Percentiles rank a stretch among this genome's conserved stretches.
phyloP scores from a whole-genome alignment of 345 rosid species.

The Anacardium occidentale region DNA sequence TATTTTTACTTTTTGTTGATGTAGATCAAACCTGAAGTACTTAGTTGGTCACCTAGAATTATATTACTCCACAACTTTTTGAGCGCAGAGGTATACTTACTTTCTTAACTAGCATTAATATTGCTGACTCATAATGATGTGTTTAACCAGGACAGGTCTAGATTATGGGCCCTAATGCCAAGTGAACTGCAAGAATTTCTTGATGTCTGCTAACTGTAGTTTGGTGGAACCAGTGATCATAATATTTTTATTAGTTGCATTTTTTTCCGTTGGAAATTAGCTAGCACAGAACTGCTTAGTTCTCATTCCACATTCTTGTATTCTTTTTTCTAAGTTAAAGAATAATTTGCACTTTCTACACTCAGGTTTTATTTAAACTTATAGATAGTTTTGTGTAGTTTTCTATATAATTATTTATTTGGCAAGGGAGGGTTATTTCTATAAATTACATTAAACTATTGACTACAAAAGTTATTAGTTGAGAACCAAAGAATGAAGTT shows the following conservation, averaged over 20 bases:
- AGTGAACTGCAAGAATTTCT: not conserved
- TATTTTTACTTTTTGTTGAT: conserved; percentile 24
- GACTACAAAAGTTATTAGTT: too few relatives aligned
- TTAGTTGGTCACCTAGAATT: conserved; percentile 93
- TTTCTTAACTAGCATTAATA: not conserved
- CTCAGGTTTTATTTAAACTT: too few relatives aligned
- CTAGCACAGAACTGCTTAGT: too few relatives aligned
- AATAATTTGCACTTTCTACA: too few relatives aligned
- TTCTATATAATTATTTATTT: too few relatives aligned
- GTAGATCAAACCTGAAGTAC: conserved; percentile 90
- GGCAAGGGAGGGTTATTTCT: too few relatives aligned
- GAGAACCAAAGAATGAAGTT: too few relatives aligned
- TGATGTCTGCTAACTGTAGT: not conserved
- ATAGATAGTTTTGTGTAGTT: too few relatives aligned
- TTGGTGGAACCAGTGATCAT: not conserved
- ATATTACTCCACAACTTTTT: conserved; percentile 81
- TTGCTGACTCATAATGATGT: not conserved
- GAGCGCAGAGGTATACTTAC: conserved; percentile 74
- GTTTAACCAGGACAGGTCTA: not conserved
- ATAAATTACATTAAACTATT: too few relatives aligned
- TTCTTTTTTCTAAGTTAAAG: too few relatives aligned
- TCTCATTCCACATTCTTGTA: too few relatives aligned
- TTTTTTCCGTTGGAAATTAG: too few relatives aligned
- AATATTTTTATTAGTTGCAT: not conserved
- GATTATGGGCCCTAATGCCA: not conserved